A percentile compares a stretch with the other conserved stretches of the same genome.
These are phyloP conservation scores for Epichloe typhina DNA, from an alignment of 2,329 filamentous ascomycete genomes.

Conservation along the genomic window DNA sequence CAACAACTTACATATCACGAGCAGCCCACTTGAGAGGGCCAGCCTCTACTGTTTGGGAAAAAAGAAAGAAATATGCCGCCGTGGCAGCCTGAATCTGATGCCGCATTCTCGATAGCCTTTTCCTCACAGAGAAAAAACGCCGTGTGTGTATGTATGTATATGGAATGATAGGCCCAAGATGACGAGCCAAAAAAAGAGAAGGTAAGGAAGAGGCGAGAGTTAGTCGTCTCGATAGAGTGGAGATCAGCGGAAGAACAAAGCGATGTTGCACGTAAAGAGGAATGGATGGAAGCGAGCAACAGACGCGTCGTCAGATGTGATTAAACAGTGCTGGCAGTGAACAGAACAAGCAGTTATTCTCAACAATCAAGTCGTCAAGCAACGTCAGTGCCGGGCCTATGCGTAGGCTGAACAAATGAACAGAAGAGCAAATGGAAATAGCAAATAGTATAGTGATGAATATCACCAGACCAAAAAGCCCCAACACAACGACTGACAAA, in stretches of 20 bases:
- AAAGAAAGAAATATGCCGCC: constrained; percentile 16
- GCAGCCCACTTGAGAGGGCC: constrained; percentile 22
- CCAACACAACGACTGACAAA: neutral
- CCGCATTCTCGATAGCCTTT: constrained; percentile 1
- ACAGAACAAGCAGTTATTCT: neutral
- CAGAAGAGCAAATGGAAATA: neutral
- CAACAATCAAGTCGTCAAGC: neutral
- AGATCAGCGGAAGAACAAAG: neutral
- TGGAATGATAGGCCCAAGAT: neutral
- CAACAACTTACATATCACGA: constrained; percentile 16
- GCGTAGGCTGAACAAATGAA: neutral
- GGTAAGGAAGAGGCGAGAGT: neutral
- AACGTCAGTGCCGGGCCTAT: neutral
- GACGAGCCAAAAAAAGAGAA: neutral
- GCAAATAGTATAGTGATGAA: neutral
- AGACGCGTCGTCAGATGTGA: neutral
- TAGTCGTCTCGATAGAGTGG: neutral
- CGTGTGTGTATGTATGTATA: neutral
- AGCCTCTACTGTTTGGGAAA: constrained; percentile 18
- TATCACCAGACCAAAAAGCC: neutral
- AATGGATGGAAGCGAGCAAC: neutral
- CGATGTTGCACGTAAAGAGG: neutral
- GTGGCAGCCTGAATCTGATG: constrained; percentile 8
- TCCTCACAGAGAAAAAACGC: neutral
- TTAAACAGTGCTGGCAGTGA: neutral